A percentile compares a stretch with the other conserved stretches of the same genome.
Evolutionary conservation across 2,329 filamentous ascomycete species (phyloP).

Genomic region (Penicillium expansum): DNA sequence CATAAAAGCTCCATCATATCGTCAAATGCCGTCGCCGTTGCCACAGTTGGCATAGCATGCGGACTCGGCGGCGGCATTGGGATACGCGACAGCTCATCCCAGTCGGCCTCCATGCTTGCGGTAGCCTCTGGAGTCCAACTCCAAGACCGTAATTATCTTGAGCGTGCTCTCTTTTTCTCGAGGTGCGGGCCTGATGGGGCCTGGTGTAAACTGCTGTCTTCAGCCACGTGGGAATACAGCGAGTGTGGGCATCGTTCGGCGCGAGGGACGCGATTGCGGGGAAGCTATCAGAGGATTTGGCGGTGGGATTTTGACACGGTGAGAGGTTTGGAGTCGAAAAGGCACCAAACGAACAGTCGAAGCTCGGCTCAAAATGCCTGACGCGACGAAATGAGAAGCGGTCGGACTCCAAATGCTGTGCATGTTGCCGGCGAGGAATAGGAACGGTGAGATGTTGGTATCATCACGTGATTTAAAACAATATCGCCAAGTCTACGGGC

Average conservation of each 20-base stretch:
- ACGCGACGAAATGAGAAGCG: conserved; percentile 9
- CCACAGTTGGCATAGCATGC: conserved; percentile 66
- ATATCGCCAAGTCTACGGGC: neutral
- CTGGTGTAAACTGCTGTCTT: conserved; percentile 17
- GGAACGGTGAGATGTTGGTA: conserved; percentile 13
- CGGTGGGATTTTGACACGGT: neutral
- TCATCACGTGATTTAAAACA: conserved; percentile 13
- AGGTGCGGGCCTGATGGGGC: neutral
- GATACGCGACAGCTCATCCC: conserved; percentile 72
- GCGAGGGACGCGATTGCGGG: conserved; percentile 38
- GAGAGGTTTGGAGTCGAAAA: neutral
- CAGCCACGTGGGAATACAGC: conserved; percentile 34
- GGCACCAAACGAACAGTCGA: neutral
- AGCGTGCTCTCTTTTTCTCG: neutral
- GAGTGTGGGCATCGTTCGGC: conserved; percentile 36
- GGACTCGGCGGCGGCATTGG: conserved; percentile 73
- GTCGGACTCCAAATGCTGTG: conserved; percentile 1
- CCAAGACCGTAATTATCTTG: conserved; percentile 1
- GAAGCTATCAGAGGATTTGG: conserved; percentile 24
- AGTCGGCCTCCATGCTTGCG: conserved; percentile 48
- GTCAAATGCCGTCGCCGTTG: conserved; percentile 85
- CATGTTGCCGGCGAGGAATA: conserved; percentile 8
- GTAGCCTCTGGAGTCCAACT: conserved; percentile 16
- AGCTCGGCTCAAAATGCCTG: conserved; percentile 3
- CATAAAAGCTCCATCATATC: conserved; percentile 85